phyloP scores from a whole-genome alignment of 2,329 filamentous ascomycete species.

The Fusarium nanum region DNA sequence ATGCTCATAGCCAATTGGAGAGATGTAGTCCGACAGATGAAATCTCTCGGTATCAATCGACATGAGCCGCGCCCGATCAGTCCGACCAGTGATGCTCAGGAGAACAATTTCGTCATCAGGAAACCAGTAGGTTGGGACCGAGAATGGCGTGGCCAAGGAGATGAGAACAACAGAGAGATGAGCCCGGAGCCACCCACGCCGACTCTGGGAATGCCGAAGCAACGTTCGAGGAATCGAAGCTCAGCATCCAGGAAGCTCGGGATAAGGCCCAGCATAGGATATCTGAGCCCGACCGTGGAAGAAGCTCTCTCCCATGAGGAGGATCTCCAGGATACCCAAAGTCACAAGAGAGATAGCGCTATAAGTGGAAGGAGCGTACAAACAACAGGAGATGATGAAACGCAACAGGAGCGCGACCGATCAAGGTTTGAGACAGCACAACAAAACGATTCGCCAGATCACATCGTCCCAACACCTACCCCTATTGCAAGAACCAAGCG shows the following conservation, averaged over 20 bases:
- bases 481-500: neutral
- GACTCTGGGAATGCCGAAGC: conserved; percentile 42
- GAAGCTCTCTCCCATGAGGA: conserved; percentile 44
- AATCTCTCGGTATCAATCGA: conserved; percentile 54
- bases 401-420: neutral
- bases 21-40: conserved; percentile 71
- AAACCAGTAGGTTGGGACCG: conserved; percentile 52
- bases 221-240: conserved; percentile 39
- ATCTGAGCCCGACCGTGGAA: conserved; percentile 50
- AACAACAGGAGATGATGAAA: neutral
- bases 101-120: conserved; percentile 55
- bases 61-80: conserved; percentile 35
- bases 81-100: conserved; percentile 40
- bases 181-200: conserved; percentile 56
- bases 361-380: neutral
- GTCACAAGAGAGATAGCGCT: neutral
- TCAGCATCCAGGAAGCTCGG: conserved; percentile 39
- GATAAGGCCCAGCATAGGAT: conserved; percentile 40
- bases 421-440: neutral
- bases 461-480: neutral
- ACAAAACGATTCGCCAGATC: neutral
- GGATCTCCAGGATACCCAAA: neutral
- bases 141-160: conserved; percentile 36
- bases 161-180: conserved; percentile 24
- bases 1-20: conserved; percentile 76